Percentiles rank a stretch among this genome's conserved stretches.
Evolutionary conservation across 176 grass and related monocot genomes (phyloP).

Genomic region (Aechmea fasciata): DNA sequence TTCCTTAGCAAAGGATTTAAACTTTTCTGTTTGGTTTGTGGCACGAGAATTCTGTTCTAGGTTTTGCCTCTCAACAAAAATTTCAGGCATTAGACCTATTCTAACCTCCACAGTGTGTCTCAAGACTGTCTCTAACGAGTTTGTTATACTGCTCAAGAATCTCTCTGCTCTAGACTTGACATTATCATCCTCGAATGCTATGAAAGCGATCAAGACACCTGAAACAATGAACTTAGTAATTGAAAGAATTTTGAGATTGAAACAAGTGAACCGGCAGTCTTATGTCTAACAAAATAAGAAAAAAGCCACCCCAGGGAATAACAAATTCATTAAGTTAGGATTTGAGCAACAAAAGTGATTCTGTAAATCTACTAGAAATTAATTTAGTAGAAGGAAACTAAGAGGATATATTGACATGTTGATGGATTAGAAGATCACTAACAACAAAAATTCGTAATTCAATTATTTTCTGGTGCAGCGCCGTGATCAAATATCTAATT

Average conservation of each 20-base stretch:
- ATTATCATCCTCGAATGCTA: conserved; percentile 53
- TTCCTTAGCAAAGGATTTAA: conserved; percentile 7
- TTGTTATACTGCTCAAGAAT: conserved; percentile 85
- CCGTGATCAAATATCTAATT: too few species aligned
- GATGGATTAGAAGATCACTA: too few species aligned
- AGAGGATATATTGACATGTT: too few species aligned
- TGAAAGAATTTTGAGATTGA: background rate
- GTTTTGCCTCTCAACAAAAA: conserved; percentile 12
- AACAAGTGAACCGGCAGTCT: background rate
- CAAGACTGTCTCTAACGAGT: conserved; percentile 68
- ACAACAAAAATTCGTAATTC: too few species aligned
- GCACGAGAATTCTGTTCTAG: conserved; percentile 7
- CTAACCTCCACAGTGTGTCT: conserved; percentile 54
- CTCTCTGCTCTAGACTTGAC: conserved; percentile 64
- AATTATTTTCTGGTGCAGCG: too few species aligned
- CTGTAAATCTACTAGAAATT: background rate
- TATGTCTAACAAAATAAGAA: background rate
- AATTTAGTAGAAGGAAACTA: background rate
- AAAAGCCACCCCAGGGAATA: background rate
- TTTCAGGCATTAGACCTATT: conserved; percentile 37
- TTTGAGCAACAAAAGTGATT: background rate
- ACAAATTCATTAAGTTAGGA: background rate
- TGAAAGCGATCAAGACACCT: conserved; percentile 43
- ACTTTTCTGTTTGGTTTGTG: background rate
- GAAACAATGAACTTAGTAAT: conserved; percentile 18